Base-by-base conservation (phyloP, 2,329 filamentous ascomycete species). In the Cordyceps sp. region DNA sequence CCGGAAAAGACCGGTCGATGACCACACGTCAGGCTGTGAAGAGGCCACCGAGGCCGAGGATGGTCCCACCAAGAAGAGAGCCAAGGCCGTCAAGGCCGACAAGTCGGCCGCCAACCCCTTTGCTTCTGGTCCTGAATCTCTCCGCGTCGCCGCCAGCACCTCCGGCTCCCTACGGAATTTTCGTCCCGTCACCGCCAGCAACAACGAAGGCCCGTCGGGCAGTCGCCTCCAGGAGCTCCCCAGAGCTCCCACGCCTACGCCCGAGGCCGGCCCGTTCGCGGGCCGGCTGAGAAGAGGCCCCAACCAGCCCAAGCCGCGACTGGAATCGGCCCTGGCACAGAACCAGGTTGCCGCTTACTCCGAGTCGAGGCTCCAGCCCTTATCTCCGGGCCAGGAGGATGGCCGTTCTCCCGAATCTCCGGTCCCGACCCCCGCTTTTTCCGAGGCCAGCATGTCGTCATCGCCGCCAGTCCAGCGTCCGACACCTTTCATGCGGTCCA, bases 61-160 rank as follows among this genome's bases (percentile, higher is more conserved):
- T 9, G 63, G 54, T 6, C 54, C 54, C 6, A 41, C 60, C 3
- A 63, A 63, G 39, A 94, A 93, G 56, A 70, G 86, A 45, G 85
- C 77, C 22, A 90, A 83, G 47, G 71, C 78, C 17, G 83, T 73
- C 15, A 71, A 78, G 47, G 70, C 77, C 10, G 73, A 80, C 27
- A 78, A 75, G 57, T 73, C 73, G n/a, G 74, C 76, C 31, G 78
- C 72, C 42, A 70, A 66, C 38, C 73, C 71, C 16, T 80, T 94
- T 44, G 80, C 78, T 32, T 66, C 71, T 25, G 75, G 74, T 20
- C 70, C 75, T 9, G 84, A 90, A 30, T 92, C 83, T 4, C 62
- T 96, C 18, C 72, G 86, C 30, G 84, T 93, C n/a, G 78, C 82
- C 37, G 88, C 88, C 29, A 93, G 84, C 49, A 93, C 82, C 13